Base-by-base conservation (phyloP, 208 protist genomes). In the Borovskyia barvae region DNA sequence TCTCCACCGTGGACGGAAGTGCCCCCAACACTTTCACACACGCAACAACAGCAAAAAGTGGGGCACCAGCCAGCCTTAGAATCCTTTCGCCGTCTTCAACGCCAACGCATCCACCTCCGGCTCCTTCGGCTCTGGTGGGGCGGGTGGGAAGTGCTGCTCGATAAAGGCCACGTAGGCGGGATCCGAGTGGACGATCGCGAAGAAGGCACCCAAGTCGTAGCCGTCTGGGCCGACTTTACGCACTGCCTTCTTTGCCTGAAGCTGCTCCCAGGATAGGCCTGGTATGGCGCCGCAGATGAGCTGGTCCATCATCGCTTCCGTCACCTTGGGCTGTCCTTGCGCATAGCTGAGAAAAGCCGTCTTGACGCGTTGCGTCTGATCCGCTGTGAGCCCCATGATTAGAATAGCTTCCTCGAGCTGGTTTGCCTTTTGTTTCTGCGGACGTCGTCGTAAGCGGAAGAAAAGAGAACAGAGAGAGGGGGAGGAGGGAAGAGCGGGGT, bases 251-350 rank as follows among this genome's bases (percentile, higher is more conserved):
- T 74, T 72, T 25, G 61, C 77, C 69, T 94, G 88, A 36, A 94
- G 75, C 58, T 92, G 76, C 63, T 94, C 83, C 85, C 85, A 94
- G 9, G 72, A 65, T 1, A 92, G 68, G 1, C 83, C 83, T 2
- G 88, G 88, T 24, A 94, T 77, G 60, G 88, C 88, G 40, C 82
- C 88, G 60, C 88, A 94, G 57, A 94, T 92, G 36, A 94, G 60
- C 55, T 94, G 88, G 52, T 94, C 88, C 25, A 94, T 91, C 88
- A 94, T 94, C 9, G 82, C 74, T 60, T 90, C 82, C 42, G 51
- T 55, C 30, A 94, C 73, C 61, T 86, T 88, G 0, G 69, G 73
- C 57, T 90, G 75, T 7, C 82, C 88, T 65, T 94, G 88, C 11
- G 88, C 59, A 59, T 94, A 94, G 63, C 75, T 85, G 39, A 94